Base-by-base conservation (phyloP, 2,329 filamentous ascomycete genomes). In the Cercospora zeina region DNA sequence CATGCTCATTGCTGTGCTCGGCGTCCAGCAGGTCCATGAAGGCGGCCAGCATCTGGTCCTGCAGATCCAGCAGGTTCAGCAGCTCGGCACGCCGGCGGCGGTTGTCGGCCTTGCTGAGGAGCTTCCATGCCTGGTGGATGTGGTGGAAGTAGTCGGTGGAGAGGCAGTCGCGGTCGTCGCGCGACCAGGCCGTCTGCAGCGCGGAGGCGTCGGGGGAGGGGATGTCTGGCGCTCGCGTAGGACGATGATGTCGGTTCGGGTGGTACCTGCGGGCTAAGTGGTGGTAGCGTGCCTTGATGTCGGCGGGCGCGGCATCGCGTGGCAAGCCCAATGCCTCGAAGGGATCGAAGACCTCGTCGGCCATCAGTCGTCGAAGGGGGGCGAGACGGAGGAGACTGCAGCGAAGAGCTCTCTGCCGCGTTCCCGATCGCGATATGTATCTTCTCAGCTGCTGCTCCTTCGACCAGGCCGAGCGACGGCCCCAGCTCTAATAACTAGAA, bases 261-360 rank as follows among this genome's bases (percentile, higher is more conserved):
- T 99, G 95, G 71, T 93, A 86, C 75, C 87, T 91, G 58, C 97
- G 81, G 4, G 95, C 95, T 57, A 89, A 85, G 74, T 96, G 96
- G 73, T 91, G 89, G 79, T 99, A 99, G 24, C 91, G 91, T 14
- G 86, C 86, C 76, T 96, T 97, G 78, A 99, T 85, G 71, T 96
- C 85, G 65, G 91, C 87, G 36, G 86, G 79, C 0, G 89, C 90
- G 14, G 92, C 92, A 62, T 85, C 80, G 64, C 85, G 85, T 49
- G 88, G 83, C 50, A 99, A 76, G 30, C 82, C 85, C 5, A 99
- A 85, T 54, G 93, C 86, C 70, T 87, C 85, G 72, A 99, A 99
- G 49, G 91, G 93, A 79, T 97, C 91, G 54, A 71, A 69, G 24
- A 66, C 60, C 45, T 61, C 42, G 49, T 42, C 19, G 55, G 67